Evolutionary conservation across 2,329 filamentous ascomycete genomes (phyloP), one percentile per base, ranked within the genome.

Genomic region (Cercospora sp.): DNA sequence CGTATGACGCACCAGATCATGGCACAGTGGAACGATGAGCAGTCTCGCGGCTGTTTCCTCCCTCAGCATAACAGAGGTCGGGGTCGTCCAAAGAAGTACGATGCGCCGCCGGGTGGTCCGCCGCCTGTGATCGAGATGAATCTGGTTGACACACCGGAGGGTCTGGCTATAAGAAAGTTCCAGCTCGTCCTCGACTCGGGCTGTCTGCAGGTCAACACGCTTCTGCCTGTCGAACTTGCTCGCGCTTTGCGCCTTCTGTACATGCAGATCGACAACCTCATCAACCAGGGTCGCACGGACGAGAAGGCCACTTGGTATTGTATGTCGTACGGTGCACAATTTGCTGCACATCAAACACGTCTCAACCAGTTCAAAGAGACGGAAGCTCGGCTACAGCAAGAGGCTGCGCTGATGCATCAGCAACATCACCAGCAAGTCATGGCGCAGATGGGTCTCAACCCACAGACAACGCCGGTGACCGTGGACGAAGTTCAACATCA

Each of bases 181-280:
- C 75, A 77, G 64, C 63, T 70, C n/a, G 75, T 78, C 1, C 66
- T 77, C 8, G 72, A 77, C 36, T 76, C 73, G 16, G 73, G 74
- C 20, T 75, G 73, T 45, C 58, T 78, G 48, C 75, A 72, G 26
- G 74, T 76, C 51, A 77, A 77, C 45, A 71, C 67, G 10, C 65
- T 68, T 5, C 57, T 75, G 26, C 74, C 73, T 13, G 58, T 65
- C 8, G 69, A 71, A 36, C 68, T 77, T 8, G 69, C 73, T n/a
- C 68, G 63, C 30, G 74, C 75, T 31, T 70, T 77, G 26, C 68
- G 72, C n/a, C 72, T 72, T 23, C 65, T 78, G 57, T 77, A 78
- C 68, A 75, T 74, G 69, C 77, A 77, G 67, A 76, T 78, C 30
- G 75, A 77, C 57, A 73, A 74, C 33, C 67, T 78, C 48, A 77